Base-by-base conservation (phyloP, 1,139 yeast species). In the Taphrina deformans region DNA sequence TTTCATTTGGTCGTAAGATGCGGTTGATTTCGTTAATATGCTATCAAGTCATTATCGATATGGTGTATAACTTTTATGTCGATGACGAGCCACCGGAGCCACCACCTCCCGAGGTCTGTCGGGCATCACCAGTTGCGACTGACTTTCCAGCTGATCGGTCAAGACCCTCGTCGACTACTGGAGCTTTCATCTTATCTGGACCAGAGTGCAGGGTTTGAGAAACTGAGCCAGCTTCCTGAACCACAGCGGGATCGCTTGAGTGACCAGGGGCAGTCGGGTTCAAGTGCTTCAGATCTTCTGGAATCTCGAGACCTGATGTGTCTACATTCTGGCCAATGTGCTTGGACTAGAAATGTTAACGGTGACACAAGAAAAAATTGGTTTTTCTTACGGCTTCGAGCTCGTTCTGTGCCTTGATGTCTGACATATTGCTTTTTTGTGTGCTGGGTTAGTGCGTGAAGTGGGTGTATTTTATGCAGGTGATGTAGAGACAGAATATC, bases 221-320 rank as follows among this genome's bases (percentile, higher is more conserved):
- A 3, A 53, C 58, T 2, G 48, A 35, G 12, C 63, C 63, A 27
- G 63, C 55, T 21, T 59, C 63, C 23, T 59, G 40, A 7, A 50
- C 56, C 6, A 35, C 46, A 10, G 38, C 35, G 14, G 63, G 50
- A 29, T 59, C 63, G 18, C 24, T 27, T 23, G 56, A 40, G 26
- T 59, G 63, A 21, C 63, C 63, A 14, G 55, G 38, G 26, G 56
- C 63, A 12, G 46, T 26, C 5, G 63, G 63, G 12, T 59, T 10
- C 55, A 59, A 33, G 35, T 48, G 55, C 50, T 59, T 59, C 29
- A 59, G n/a, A 14, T 59, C 63, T 10, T 59, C 63, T 24, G 63
- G 63, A 7, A 48, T 12, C 21, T 23, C 41, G 21, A 59, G 56
- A 2, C 56, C 56, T 3, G 63, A 48, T 3, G 56, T 59, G 41